Percentiles rank a stretch among this genome's conserved stretches.
Evolutionary conservation across 441 rosid genomes (phyloP).

Genomic region (Populus trichocarpa): DNA sequence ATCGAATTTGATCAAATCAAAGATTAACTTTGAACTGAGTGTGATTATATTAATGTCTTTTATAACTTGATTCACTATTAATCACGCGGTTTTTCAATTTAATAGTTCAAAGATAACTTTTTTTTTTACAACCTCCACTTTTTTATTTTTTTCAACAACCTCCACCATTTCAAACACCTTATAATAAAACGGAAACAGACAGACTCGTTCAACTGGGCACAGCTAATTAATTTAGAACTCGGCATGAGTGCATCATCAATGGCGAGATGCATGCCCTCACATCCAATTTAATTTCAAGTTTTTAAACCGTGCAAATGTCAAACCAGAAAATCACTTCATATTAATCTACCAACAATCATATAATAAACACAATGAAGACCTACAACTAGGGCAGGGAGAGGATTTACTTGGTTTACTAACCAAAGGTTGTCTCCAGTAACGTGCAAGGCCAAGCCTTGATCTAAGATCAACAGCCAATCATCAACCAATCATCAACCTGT

Average conservation of each 20-base stretch:
- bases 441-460: neutral
- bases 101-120: too few species aligned
- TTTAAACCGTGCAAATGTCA: neutral
- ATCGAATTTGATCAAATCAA: too few species aligned
- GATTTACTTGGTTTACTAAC: neutral
- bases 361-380: neutral
- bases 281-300: neutral
- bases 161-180: neutral
- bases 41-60: too few species aligned
- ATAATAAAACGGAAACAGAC: neutral
- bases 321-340: neutral
- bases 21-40: too few species aligned
- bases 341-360: neutral
- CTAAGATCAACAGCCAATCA: neutral
- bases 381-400: neutral
- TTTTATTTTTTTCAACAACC: neutral
- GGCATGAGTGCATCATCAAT: neutral
- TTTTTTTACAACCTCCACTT: too few species aligned
- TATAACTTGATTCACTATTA: too few species aligned
- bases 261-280: neutral
- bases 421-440: neutral
- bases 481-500: slow-evolving; percentile 16
- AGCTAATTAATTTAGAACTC: neutral
- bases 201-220: neutral
- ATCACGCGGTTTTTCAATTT: too few species aligned